phyloP scores from a whole-genome alignment of 352 stramenopile species.

The Globisporangium spinosum region DNA sequence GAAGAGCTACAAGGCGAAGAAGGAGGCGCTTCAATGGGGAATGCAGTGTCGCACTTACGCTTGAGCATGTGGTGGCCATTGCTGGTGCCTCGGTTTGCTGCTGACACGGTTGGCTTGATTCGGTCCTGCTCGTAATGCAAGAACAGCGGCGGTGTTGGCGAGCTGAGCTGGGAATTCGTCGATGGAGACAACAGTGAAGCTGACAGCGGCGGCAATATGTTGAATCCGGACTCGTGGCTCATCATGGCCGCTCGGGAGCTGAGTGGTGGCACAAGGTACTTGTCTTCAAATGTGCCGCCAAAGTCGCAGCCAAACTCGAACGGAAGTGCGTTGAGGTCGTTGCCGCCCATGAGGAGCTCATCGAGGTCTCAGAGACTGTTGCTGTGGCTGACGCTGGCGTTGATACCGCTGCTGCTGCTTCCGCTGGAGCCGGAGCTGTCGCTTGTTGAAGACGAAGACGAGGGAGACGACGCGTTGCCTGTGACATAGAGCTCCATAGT shows the following conservation, averaged over 20 bases:
- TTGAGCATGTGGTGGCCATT: slow-evolving; percentile 4
- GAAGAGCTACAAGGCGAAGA: neutral
- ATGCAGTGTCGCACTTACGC: slow-evolving; percentile 1
- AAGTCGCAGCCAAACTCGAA: slow-evolving; percentile 45
- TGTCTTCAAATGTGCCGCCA: slow-evolving; percentile 34
- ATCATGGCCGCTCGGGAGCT: neutral
- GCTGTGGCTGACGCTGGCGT: neutral
- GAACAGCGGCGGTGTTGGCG: slow-evolving; percentile 3
- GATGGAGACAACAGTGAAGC: slow-evolving; percentile 14
- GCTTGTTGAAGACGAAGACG: slow-evolving; percentile 1
- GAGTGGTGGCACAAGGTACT: slow-evolving; percentile 19
- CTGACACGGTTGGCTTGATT: neutral
- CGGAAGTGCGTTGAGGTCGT: slow-evolving; percentile 29
- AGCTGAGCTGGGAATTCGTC: slow-evolving; percentile 4
- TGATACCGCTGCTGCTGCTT: slow-evolving; percentile 2
- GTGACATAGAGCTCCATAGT: slow-evolving; percentile 11
- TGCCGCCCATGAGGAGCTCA: slow-evolving; percentile 31
- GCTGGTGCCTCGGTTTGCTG: neutral
- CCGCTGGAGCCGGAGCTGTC: neutral
- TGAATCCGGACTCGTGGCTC: slow-evolving; percentile 8
- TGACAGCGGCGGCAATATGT: slow-evolving; percentile 13
- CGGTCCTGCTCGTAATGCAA: slow-evolving; percentile 9
- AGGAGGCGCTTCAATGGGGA: neutral
- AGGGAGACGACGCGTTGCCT: neutral
- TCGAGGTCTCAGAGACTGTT: slow-evolving; percentile 31